Conservation (phyloP, 306 rosid species). For the Vicia faba region DNA sequence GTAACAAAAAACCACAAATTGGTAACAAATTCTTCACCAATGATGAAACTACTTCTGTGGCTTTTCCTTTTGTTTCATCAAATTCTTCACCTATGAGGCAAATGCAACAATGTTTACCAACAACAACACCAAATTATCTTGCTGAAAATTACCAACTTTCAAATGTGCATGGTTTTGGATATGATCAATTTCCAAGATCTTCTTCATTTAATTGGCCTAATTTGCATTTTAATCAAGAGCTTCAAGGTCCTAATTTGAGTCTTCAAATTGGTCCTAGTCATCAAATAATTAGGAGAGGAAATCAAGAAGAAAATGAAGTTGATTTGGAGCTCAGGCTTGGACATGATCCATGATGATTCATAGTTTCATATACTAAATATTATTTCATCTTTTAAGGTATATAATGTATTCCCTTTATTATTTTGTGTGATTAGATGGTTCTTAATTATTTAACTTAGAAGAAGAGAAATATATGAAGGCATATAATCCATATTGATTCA, state of each 20-base stretch:
- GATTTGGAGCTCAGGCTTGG: conserved; percentile 96
- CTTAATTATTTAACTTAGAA: conserved; percentile 4
- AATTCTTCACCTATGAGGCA: conserved; percentile 14
- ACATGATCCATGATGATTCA: conserved; percentile 48
- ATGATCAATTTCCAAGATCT: conserved; percentile 36
- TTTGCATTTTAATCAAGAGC: conserved; percentile 47
- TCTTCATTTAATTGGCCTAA: conserved; percentile 33
- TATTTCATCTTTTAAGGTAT: conserved; percentile 34
- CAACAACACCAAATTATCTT: background rate
- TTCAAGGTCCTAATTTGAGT: conserved; percentile 67
- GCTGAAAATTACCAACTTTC: background rate
- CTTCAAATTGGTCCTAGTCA: conserved; percentile 50
- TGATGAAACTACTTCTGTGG: conserved; percentile 24
- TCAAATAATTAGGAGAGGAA: conserved; percentile 38
- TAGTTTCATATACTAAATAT: background rate
- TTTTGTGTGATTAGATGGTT: conserved; percentile 15
- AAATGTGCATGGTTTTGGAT: conserved; percentile 27
- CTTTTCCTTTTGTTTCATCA: conserved; percentile 39
- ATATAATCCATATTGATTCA: no score
- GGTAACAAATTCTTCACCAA: background rate
- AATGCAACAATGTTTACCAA: background rate
- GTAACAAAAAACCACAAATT: background rate
- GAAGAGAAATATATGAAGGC: background rate
- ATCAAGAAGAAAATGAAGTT: conserved; percentile 51
- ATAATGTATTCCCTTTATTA: conserved; percentile 2